A percentile compares a stretch with the other conserved stretches of the same genome.
These are phyloP conservation scores for Tolypocladium cylindrosporum DNA, from an alignment of 2,329 filamentous ascomycete genomes.

Conservation along the genomic window DNA sequence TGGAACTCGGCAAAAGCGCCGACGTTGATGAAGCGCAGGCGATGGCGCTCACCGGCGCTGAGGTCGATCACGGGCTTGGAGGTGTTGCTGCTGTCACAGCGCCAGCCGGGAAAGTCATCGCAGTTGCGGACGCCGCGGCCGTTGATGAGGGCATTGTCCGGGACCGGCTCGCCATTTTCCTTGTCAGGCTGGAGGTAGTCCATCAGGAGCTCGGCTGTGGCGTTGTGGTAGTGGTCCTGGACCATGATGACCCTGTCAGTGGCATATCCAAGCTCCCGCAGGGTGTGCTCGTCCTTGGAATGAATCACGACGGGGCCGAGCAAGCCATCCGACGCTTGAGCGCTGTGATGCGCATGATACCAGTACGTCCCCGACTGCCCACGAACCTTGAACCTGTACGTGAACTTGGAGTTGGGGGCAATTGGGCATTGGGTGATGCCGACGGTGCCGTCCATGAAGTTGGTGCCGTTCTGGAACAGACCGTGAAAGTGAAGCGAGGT, in stretches of 20 bases:
- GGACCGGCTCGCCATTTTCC: constrained; percentile 54
- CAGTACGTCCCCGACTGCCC: constrained; percentile 38
- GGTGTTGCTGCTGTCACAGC: constrained; percentile 32
- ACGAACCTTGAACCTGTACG: constrained; percentile 57
- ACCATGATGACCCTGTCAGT: constrained; percentile 54
- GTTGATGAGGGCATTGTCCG: constrained; percentile 56
- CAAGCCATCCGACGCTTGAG: constrained; percentile 59
- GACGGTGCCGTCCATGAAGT: constrained; percentile 62
- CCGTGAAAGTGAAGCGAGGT: constrained; percentile 70
- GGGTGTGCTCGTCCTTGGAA: constrained; percentile 32
- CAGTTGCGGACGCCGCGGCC: constrained; percentile 29
- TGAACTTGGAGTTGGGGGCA: constrained; percentile 49
- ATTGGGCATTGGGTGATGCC: constrained; percentile 60
- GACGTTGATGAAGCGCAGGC: constrained; percentile 59
- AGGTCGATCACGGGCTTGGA: constrained; percentile 33
- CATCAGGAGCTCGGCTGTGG: constrained; percentile 37
- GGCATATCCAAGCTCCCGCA: constrained; percentile 17
- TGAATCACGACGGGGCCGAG: constrained; percentile 59
- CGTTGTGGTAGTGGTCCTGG: constrained; percentile 65
- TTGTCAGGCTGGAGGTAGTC: constrained; percentile 44
- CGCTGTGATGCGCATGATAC: constrained; percentile 58
- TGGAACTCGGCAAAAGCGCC: constrained; percentile 65
- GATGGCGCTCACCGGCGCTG: constrained; percentile 46
- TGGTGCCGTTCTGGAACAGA: constrained; percentile 67
- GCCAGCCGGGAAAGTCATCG: constrained; percentile 23